A percentile compares a stretch with the other conserved stretches of the same genome.
These are phyloP conservation scores for Colletotrichum eremochloae DNA, from an alignment of 2,329 filamentous ascomycete genomes.

Conservation along the genomic window DNA sequence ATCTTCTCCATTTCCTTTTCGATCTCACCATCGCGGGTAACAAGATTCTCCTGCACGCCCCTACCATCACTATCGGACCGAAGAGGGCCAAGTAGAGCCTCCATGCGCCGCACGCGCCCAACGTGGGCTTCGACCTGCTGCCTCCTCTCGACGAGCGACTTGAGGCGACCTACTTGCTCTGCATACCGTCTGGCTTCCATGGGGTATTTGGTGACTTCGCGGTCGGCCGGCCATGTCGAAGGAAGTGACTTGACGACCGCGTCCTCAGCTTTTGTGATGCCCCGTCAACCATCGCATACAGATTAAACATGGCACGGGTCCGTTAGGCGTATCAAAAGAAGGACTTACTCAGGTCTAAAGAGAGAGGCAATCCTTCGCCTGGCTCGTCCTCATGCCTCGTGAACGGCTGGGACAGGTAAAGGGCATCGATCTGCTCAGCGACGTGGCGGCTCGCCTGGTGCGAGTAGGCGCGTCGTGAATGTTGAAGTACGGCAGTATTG, in stretches of 20 bases:
- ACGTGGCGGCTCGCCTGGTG: constrained; percentile 78
- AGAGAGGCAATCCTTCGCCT: constrained; percentile 56
- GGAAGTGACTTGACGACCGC: constrained; percentile 63
- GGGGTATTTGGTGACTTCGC: constrained; percentile 54
- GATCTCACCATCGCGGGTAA: constrained; percentile 74
- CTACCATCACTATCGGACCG: constrained; percentile 47
- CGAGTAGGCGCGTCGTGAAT: constrained; percentile 75
- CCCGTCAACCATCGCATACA: background rate
- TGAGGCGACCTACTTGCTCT: constrained; percentile 63
- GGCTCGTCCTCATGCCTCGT: constrained; percentile 50
- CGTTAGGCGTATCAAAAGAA: too few species aligned
- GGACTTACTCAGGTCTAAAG: constrained; percentile 60
- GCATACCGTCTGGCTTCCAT: constrained; percentile 65
- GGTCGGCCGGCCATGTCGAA: constrained; percentile 58
- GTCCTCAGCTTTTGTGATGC: constrained; percentile 53
- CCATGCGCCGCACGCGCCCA: constrained; percentile 63
- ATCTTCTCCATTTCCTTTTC: constrained; percentile 77
- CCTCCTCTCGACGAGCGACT: constrained; percentile 62
- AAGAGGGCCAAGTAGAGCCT: constrained; percentile 66
- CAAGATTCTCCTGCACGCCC: constrained; percentile 74
- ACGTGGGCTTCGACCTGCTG: constrained; percentile 56
- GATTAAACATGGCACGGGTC: background rate
- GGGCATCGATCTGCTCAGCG: constrained; percentile 77
- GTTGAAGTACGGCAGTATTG: constrained; percentile 74
- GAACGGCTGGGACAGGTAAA: constrained; percentile 66